These are phyloP conservation scores for Pseudogymnoascus sp. DNA, from an alignment of 2,329 filamentous ascomycete species.

Conservation along the genomic window DNA sequence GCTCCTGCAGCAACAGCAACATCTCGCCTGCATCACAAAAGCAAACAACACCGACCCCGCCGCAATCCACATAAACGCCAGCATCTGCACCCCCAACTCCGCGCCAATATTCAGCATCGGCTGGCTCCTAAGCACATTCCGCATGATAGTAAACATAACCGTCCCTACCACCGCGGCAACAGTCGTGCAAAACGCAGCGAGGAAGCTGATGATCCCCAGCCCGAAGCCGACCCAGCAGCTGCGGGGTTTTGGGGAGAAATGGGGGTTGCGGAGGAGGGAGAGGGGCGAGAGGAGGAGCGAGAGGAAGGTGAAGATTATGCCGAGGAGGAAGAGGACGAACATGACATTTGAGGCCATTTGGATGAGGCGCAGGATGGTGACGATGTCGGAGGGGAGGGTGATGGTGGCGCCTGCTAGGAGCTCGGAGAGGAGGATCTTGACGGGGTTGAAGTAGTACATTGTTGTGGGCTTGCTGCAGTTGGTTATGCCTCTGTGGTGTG, in stretches of 20 bases:
- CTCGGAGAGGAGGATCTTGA: constrained; percentile 70
- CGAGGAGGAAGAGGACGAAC: constrained; percentile 79
- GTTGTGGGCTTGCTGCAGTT: constrained; percentile 61
- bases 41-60: constrained; percentile 58
- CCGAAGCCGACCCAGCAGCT: constrained; percentile 54
- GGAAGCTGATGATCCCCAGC: constrained; percentile 58
- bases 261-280: constrained; percentile 11
- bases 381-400: constrained; percentile 66
- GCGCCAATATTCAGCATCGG: constrained; percentile 68
- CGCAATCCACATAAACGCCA: constrained; percentile 85
- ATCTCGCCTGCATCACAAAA: constrained; percentile 53
- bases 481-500: constrained; percentile 61
- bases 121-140: constrained; percentile 63
- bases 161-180: constrained; percentile 70
- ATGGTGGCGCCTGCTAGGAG: constrained; percentile 76
- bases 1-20: not conserved
- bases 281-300: constrained; percentile 56
- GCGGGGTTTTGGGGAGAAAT: constrained; percentile 27
- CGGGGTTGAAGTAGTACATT: constrained; percentile 87
- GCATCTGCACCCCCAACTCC: constrained; percentile 63
- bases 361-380: constrained; percentile 66
- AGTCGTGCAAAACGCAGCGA: constrained; percentile 58
- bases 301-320: constrained; percentile 60
- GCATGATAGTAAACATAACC: constrained; percentile 75
- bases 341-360: constrained; percentile 71